Conservation (phyloP, 139 green algal genomes). For the Trebouxia sp. region DNA sequence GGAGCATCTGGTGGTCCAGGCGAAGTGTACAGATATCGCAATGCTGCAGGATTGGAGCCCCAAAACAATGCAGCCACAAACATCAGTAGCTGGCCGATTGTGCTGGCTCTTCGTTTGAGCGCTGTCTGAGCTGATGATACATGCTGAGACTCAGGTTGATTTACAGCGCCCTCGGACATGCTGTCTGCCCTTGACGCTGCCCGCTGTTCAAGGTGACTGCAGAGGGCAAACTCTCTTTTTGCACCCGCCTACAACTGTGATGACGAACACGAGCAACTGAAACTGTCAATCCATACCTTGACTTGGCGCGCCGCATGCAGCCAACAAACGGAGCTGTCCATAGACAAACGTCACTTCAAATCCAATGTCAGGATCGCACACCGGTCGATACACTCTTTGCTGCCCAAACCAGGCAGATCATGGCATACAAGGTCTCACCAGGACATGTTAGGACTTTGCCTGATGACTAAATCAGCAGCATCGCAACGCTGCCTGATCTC, state of each 20-base stretch:
- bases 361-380: too few relatives aligned
- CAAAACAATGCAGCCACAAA: constrained; percentile 27
- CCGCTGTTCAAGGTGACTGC: background rate
- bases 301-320: background rate
- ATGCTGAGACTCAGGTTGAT: background rate
- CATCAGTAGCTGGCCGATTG: constrained; percentile 23
- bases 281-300: too few relatives aligned
- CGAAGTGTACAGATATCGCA: constrained; percentile 27
- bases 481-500: too few relatives aligned
- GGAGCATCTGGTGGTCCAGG: constrained; percentile 1
- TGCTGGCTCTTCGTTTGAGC: background rate
- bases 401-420: background rate
- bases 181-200: too few relatives aligned
- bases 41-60: constrained; percentile 23
- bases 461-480: background rate
- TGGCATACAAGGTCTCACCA: background rate
- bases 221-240: background rate
- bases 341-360: too few relatives aligned
- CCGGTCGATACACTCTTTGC: too few relatives aligned
- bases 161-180: background rate
- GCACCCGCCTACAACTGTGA: too few relatives aligned
- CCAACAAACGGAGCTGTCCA: background rate
- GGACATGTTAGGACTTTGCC: too few relatives aligned
- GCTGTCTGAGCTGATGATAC: background rate
- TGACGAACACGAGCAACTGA: too few relatives aligned